A percentile compares a stretch with the other conserved stretches of the same genome.
Evolutionary conservation across 1,284 basidiomycete genomes (phyloP).

Genomic region (Trametes versicolor): DNA sequence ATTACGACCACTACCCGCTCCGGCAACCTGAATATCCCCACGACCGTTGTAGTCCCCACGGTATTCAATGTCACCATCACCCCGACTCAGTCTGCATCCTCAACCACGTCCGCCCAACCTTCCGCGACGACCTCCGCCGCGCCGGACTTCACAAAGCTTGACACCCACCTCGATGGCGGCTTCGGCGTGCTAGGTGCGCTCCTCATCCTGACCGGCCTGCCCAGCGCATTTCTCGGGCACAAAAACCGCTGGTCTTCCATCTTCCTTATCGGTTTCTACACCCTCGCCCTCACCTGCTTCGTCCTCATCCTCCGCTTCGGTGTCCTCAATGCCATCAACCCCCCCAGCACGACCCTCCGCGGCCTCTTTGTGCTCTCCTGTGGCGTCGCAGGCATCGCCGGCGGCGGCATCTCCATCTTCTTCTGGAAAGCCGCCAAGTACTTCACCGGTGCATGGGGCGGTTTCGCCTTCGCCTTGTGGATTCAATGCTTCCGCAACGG

Average conservation of each 20-base stretch:
- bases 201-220: conserved; percentile 89
- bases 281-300: conserved; percentile 85
- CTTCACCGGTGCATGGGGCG: conserved; percentile 89
- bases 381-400: conserved; percentile 82
- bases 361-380: conserved; percentile 92
- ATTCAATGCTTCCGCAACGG: conserved; percentile 86
- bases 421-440: conserved; percentile 90
- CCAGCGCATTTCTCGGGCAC: conserved; percentile 91
- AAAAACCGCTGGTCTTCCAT: conserved; percentile 97
- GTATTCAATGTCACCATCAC: conserved; percentile 64
- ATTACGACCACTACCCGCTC: conserved; percentile 57
- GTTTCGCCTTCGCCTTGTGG: conserved; percentile 88
- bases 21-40: conserved; percentile 55
- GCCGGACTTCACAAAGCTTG: conserved; percentile 65
- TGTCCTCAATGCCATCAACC: conserved; percentile 81
- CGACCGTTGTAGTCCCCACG: conserved; percentile 64
- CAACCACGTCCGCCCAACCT: conserved; percentile 45
- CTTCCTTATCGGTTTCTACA: conserved; percentile 92
- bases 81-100: conserved; percentile 45
- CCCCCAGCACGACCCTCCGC: conserved; percentile 80
- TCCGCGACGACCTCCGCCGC: conserved; percentile 58
- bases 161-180: conserved; percentile 85
- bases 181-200: conserved; percentile 91
- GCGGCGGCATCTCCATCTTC: conserved; percentile 88
- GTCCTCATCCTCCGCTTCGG: conserved; percentile 93